These are phyloP conservation scores for Dictyostelium purpureum DNA, from an alignment of 78 protist species.

Conservation along the genomic window DNA sequence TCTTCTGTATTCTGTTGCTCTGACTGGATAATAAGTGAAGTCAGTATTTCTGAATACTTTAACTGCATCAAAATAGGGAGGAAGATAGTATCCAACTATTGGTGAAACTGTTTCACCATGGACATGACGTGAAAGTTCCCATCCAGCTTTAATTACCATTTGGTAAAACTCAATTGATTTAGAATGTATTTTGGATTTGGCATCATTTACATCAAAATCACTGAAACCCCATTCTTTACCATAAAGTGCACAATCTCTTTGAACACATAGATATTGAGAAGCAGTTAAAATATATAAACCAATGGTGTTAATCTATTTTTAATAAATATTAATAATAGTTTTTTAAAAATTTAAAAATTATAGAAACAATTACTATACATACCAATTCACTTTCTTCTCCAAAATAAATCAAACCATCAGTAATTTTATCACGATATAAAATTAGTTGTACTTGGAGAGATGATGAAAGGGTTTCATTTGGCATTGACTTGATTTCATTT, in stretches of 20 bases:
- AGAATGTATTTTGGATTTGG: not conserved
- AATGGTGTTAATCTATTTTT: not conserved
- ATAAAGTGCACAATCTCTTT: not conserved
- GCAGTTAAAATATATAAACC: not conserved
- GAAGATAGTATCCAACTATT: not conserved
- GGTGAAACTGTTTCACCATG: not conserved
- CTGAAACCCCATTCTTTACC: not conserved
- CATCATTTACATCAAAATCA: not conserved
- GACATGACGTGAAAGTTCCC: not conserved
- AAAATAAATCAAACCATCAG: conserved; percentile 1
- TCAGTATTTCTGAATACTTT: not conserved
- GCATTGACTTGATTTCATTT: not conserved
- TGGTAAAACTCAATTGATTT: not conserved
- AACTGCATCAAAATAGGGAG: not conserved
- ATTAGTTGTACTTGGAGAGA: not conserved
- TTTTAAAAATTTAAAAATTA: too few relatives aligned
- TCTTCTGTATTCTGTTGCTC: not conserved
- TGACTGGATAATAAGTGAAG: not conserved
- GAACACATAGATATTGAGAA: not conserved
- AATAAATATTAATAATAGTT: too few relatives aligned
- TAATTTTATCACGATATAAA: not conserved
- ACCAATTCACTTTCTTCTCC: not conserved
- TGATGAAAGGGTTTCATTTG: not conserved
- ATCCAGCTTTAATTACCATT: not conserved
- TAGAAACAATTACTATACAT: too few relatives aligned